These are phyloP conservation scores for Aschersonia sp. DNA, from an alignment of 2,329 filamentous ascomycete genomes.

Conservation along the genomic window DNA sequence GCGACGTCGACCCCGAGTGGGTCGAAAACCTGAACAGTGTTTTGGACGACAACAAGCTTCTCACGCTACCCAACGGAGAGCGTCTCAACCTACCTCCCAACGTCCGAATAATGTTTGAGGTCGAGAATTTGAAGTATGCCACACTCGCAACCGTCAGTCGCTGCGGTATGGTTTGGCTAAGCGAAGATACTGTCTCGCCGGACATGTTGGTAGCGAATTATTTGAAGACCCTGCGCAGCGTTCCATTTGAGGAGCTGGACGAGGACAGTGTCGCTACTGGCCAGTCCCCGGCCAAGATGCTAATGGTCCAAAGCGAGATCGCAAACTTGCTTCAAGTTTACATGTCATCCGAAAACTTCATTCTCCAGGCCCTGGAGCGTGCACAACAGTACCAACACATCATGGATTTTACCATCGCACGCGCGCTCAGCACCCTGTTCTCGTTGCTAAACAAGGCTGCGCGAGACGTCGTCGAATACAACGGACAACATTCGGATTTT, in stretches of 20 bases:
- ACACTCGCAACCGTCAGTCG: conserved; percentile 97
- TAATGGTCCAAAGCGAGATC: conserved; percentile 64
- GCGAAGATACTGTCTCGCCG: conserved; percentile 87
- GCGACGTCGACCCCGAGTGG: conserved; percentile 98
- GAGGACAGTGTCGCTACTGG: conserved; percentile 73
- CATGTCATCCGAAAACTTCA: conserved; percentile 66
- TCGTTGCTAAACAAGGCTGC: conserved; percentile 91
- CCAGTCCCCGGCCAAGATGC: conserved; percentile 62
- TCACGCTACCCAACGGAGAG: conserved; percentile 95
- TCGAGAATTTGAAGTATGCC: conserved; percentile 93
- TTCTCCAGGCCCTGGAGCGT: conserved; percentile 61
- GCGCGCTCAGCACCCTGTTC: conserved; percentile 85
- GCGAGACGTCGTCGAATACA: conserved; percentile 88
- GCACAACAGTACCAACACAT: conserved; percentile 81
- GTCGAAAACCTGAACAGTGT: conserved; percentile 99
- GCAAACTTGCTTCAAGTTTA: conserved; percentile 67
- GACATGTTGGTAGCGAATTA: conserved; percentile 91
- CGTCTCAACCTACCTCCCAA: conserved; percentile 88
- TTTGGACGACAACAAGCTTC: conserved; percentile 94
- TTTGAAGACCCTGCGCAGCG: conserved; percentile 65
- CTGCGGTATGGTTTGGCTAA: conserved; percentile 99
- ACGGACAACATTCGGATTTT: conserved; percentile 87
- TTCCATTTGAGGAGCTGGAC: conserved; percentile 87
- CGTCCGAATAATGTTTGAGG: conserved; percentile 99
- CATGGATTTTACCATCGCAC: conserved; percentile 92